Base-by-base conservation (phyloP, 257 asterid genomes). In the Nicotiana obtusifolia region DNA sequence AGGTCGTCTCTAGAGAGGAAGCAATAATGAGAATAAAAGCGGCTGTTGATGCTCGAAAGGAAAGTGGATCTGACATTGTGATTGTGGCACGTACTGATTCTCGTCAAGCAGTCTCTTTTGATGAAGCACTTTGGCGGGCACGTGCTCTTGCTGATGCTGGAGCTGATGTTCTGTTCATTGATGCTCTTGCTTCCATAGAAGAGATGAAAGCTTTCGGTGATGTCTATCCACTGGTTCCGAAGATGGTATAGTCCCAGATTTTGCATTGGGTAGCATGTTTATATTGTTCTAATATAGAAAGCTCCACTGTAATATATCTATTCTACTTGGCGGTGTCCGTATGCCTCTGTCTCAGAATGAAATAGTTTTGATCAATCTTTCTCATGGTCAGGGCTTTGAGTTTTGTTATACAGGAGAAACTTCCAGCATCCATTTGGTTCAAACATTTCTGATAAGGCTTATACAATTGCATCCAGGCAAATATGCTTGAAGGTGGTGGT, bases 401-500 rank as follows among this genome's bases (percentile, higher is more conserved):
- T 59, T 66, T 78, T 57, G 33, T 69, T 69, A 3, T 15, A 37
- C 17, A 33, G 67, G 47, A 76, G 13, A 11, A 56, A 37, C 30
- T 64, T 77, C 11, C n/a, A 41, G 33, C 65, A 64, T 44, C 24
- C 41, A 16, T 53, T n/a, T 53, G 62, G 35, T 47, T 57, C 33
- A 52, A 78, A 80, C 14, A 76, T 19, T 65, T 56, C 81, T 88
- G 83, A 78, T 59, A 47, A 81, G 80, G 53, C 64, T 81, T 83
- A 62, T 77, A 77, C 73, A 24, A 81, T 76, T 52, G 81, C 88
- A 62, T 61, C 80, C 85, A 95, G 99, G 99, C 97, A 64, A 95
- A 89, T 89, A 93, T 95, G 99, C 98, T 95, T 75, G 99, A 95
- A 89, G 99, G 99, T 80, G 99, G 99, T 41, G 99, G 99, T 67